Evolutionary conservation across 176 grass and related monocot genomes (phyloP).

Genomic region (Zea luxurians): DNA sequence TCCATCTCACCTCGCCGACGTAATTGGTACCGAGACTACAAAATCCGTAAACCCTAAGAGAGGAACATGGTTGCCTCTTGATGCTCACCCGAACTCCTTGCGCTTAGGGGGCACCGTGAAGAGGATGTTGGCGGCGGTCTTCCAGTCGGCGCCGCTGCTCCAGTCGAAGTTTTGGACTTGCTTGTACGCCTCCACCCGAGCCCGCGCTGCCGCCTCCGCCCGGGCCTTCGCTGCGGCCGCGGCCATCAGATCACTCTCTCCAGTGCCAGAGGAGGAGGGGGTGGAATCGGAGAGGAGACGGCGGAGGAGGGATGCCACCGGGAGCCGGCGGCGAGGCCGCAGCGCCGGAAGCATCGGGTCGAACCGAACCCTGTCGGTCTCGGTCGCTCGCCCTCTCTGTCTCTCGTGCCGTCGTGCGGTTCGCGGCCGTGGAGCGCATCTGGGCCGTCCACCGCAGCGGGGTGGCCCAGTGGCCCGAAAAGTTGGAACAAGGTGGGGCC

Average conservation of each 20-base stretch:
- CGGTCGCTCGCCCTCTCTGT: no score
- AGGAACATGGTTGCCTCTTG: not conserved
- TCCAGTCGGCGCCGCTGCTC: constrained; percentile 46
- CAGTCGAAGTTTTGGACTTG: constrained; percentile 54
- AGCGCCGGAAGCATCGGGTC: constrained; percentile 44
- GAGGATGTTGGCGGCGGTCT: constrained; percentile 56
- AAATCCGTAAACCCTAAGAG: not conserved
- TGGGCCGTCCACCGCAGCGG: no score
- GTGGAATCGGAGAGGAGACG: not conserved
- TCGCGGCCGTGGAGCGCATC: no score
- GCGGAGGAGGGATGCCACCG: not conserved
- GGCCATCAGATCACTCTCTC: not conserved
- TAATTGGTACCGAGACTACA: not conserved
- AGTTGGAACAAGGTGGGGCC: no score
- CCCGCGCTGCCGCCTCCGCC: constrained; percentile 25
- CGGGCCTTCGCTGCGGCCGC: constrained; percentile 31
- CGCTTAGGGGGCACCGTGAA: constrained; percentile 50
- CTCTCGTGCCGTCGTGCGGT: no score
- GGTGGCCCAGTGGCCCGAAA: no score
- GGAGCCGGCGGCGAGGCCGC: constrained; percentile 30
- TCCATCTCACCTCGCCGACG: constrained; percentile 2
- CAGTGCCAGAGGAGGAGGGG: not conserved
- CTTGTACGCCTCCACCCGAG: constrained; percentile 45
- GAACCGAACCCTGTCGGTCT: no score
- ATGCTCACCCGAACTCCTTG: constrained; percentile 57